Base-by-base conservation (phyloP, 495 filamentous ascomycete genomes). In the Neurospora sp. region DNA sequence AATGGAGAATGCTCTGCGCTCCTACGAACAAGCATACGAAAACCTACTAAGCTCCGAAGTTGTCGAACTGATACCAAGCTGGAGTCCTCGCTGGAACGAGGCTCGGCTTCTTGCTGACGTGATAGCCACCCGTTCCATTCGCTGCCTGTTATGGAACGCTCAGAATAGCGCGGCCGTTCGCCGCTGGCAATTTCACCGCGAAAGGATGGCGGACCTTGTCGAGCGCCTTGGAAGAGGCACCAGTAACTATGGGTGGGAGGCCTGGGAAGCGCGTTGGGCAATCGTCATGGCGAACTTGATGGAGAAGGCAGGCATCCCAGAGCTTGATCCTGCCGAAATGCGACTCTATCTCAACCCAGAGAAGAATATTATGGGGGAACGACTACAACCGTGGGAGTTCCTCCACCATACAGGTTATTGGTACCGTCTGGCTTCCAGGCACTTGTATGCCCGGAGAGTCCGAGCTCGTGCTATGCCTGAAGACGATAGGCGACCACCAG, bases 321-420 rank as follows among this genome's bases (percentile, higher is more conserved):
- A 84, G 48, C 74, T 88, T 12, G 78, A 79, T 4, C 81, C 83
- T 1, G 73, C 74, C 3, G 76, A 75, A 8, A 69, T 69, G 37
- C 74, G 73, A n/a, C 70, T 91, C 8, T 94, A 86, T 75, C 83
- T 87, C 16, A 80, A 78, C 10, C 89, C 89, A 0, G 93, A 97
- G 76, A 96, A 95, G 79, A 83, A 82, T 4, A 81, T 90, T 22
- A 82, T 89, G 41, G 84, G 87, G 7, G 93, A 96, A 75, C 83
- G 88, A 59, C 80, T 94, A 10, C 85, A 86, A 45, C 92, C 94
- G 0, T 94, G 90, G 89, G 91, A 98, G 71, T 81, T 89, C 12
- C 85, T 98, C 6, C 94, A 97, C 73, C 94, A 98, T 75, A 82
- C 91, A 14, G 94, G 94, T 0, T 98, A 96, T 78, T 98, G 94